Base-by-base conservation (phyloP, 257 asterid species). In the Nicotiana tomentosiformis region DNA sequence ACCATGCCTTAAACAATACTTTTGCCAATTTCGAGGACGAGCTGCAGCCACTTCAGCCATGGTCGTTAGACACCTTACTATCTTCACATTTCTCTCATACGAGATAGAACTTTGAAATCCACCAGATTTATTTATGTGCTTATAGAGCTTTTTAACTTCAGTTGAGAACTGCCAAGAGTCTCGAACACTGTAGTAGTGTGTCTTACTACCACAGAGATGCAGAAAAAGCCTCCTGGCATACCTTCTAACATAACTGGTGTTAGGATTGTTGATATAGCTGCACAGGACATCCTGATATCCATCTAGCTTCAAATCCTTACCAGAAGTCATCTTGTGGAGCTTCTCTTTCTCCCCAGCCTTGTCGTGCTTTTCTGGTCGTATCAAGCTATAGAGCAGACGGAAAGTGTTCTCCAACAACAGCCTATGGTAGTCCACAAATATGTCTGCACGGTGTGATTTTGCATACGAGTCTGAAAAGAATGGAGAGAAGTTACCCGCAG, bases 21-120 rank as follows among this genome's bases (percentile, higher is more conserved):
- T 96, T 91, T 96, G 99, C 99, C 99, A 96, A 86, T 96, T 96
- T 72, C 98, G 90, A 61, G 99, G 99, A 33, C 99, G 92, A 12
- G 99, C 93, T 57, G 94, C 91, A 78, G 98, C 93, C 79, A 96
- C 98, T 86, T 96, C 99, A 82, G 98, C 98, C 85, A 96, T 90
- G 82, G 95, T 91, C 35, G 93, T 87, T 78, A 96, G 97, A 82
- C 96, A 93, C 82, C 93, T 96, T 86, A 96, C 98, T 78, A 96
- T 90, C 90, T 96, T 96, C 87, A 93, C 99, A 85, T 96, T 92
- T 87, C 98, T 91, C 88, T 96, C 99, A 60, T 96, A 96, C 23
- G 98, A 94, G 84, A 94, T 88, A 58, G 93, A 81, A 88, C 92
- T 88, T 78, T 93, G 97, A 90, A 96, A 91, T 70, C 98, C 98